These are phyloP conservation scores for Rhodosporidiobolus sp. DNA, from an alignment of 768 basidiomycete genomes.

Conservation along the genomic window DNA sequence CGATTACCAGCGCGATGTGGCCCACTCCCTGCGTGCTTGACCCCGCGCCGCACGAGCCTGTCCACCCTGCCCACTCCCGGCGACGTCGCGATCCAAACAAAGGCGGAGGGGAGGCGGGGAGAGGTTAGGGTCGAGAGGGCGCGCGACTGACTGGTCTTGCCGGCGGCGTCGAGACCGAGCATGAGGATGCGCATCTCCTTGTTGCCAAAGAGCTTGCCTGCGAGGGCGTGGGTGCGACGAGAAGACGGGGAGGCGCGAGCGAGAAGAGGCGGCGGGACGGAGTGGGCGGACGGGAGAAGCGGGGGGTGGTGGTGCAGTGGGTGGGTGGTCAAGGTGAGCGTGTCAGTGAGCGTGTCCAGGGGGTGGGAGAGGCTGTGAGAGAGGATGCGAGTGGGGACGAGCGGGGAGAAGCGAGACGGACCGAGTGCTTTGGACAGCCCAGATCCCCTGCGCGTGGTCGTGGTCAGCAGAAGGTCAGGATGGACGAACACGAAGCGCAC, in stretches of 20 bases:
- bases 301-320: background rate
- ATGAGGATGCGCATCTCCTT: conserved; percentile 85
- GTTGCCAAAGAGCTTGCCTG: conserved; percentile 73
- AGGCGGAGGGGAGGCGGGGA: background rate
- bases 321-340: no score
- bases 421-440: conserved; percentile 30
- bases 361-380: background rate
- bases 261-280: background rate
- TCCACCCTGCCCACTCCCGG: no score
- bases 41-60: no score
- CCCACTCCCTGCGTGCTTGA: no score
- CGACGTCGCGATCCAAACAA: no score
- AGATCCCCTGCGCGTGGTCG: conserved; percentile 3
- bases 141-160: conserved; percentile 85
- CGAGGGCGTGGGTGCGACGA: no score
- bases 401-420: background rate
- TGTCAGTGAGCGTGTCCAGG: background rate
- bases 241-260: background rate
- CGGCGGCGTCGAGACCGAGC: conserved; percentile 95
- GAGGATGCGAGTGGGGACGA: background rate
- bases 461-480: background rate
- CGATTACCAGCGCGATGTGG: no score
- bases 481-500: no score
- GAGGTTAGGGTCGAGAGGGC: background rate
- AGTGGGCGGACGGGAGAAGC: background rate